Evolutionary conservation across 1,284 basidiomycete species (phyloP), one percentile per base, ranked within the genome.

Genomic region (Cutaneotrichosporon dermatis): DNA sequence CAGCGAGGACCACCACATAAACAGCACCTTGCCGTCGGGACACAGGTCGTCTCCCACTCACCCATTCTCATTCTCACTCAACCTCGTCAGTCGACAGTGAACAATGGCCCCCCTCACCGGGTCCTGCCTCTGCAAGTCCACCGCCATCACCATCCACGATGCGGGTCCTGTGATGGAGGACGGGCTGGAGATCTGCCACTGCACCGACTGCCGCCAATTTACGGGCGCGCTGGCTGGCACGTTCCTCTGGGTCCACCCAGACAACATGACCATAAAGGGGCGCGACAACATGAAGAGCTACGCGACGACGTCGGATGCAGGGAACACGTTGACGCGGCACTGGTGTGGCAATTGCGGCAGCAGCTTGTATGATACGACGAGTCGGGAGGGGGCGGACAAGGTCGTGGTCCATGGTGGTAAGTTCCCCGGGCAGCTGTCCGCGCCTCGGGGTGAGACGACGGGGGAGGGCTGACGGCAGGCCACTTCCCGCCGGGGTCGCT

Each of bases 161-260:
- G 9, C 36, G 37, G 39, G 7, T 15, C 50, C 50, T n/a, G 51
- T 51, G 9, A 15, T 25, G 9, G 11, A 16, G n/a, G 12, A 41
- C 9, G 39, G 39, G n/a, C 39, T 51, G 37, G 51, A 53, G 41
- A 15, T 53, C 11, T 53, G 51, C 13, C 41, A 43, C 51, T 53
- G 51, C 41, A 53, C 51, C 16, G 41, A 53, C 51, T 53, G 51
- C 51, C 51, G 51, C 7, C 40, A 44, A 33, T 33, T 9, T 11
- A 43, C 40, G 10, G 51, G 51, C 33, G 51, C 37, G 13, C 51
- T 35, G 15, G 7, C 33, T 4, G 51, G 39, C 51, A 11, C 13
- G 41, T 53, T 53, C 33, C 40, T 44, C 33, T 7, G 6, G 16
- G 41, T 16, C 25, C 4, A 3, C 5, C 5, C 5, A 4, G 40